Percentiles rank a stretch among this genome's conserved stretches.
Conservation (phyloP, 176 grass and related monocot species). For the Musa itinerans region DNA sequence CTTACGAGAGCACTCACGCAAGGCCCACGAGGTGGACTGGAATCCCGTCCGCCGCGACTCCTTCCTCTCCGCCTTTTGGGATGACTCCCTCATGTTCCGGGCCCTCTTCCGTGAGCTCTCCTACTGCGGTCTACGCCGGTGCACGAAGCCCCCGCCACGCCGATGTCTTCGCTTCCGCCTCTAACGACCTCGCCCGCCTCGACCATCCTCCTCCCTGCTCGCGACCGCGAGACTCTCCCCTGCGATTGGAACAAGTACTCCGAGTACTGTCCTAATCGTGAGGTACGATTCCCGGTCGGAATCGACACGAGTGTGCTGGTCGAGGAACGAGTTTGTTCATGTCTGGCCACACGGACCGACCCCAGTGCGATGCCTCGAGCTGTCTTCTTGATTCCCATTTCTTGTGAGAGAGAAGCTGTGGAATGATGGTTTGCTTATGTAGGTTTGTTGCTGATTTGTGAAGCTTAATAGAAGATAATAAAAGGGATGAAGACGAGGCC, state of each 20-base stretch:
- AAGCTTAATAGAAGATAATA: no score
- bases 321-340: constrained; percentile 61
- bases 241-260: constrained; percentile 91
- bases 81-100: constrained; percentile 80
- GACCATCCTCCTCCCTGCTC: constrained; percentile 52
- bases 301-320: constrained; percentile 84
- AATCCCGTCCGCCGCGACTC: constrained; percentile 70
- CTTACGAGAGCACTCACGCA: constrained; percentile 72
- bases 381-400: background rate
- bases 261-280: constrained; percentile 43
- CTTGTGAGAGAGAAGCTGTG: background rate
- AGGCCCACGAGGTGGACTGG: constrained; percentile 58
- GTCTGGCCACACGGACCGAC: constrained; percentile 64
- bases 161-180: constrained; percentile 69
- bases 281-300: constrained; percentile 55
- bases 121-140: constrained; percentile 66
- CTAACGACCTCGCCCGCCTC: constrained; percentile 53
- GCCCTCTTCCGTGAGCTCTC: constrained; percentile 67
- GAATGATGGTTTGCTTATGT: background rate
- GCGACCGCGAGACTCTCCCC: constrained; percentile 70
- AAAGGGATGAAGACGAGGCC: no score
- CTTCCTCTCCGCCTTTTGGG: constrained; percentile 67
- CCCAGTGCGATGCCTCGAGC: constrained; percentile 33
- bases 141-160: constrained; percentile 67
- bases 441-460: no score